A percentile compares a stretch with the other conserved stretches of the same genome.
These are phyloP conservation scores for Ustilago nuda DNA, from an alignment of 1,284 basidiomycete species.

Conservation along the genomic window DNA sequence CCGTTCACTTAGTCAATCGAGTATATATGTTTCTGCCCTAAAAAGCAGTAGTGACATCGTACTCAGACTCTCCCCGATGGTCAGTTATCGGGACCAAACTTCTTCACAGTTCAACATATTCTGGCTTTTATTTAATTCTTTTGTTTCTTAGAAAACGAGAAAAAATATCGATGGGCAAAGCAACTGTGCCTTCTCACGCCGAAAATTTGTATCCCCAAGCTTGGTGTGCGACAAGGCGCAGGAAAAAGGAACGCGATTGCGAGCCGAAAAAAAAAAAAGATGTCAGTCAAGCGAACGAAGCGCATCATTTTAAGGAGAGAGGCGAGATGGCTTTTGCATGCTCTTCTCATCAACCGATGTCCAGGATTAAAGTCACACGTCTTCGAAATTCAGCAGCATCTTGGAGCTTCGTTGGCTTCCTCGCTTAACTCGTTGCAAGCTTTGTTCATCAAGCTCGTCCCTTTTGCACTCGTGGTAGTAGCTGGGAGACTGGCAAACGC, in stretches of 20 bases:
- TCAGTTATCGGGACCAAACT: too few species aligned
- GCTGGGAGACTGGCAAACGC: too few species aligned
- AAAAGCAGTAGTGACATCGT: too few species aligned
- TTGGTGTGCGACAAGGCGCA: not conserved
- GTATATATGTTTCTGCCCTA: too few species aligned
- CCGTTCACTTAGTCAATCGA: too few species aligned
- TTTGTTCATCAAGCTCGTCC: not conserved
- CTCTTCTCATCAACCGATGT: conserved; percentile 20
- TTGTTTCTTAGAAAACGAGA: not conserved
- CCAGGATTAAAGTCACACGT: conserved; percentile 14
- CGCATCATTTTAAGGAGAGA: not conserved
- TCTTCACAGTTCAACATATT: too few species aligned
- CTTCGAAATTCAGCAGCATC: not conserved
- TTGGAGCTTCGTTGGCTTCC: conserved; percentile 1
- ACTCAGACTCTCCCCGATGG: too few species aligned
- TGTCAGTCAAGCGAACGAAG: not conserved
- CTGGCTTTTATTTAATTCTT: not conserved
- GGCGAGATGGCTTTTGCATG: conserved; percentile 11
- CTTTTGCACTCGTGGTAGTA: too few species aligned
- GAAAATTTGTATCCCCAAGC: not conserved
- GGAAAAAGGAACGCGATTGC: not conserved
- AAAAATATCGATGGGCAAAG: not conserved
- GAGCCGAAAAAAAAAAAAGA: not conserved
- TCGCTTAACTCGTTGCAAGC: not conserved
- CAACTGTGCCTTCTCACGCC: not conserved